These are phyloP conservation scores for Larix kaempferi DNA, from an alignment of 75 land plant genomes.

Conservation along the genomic window DNA sequence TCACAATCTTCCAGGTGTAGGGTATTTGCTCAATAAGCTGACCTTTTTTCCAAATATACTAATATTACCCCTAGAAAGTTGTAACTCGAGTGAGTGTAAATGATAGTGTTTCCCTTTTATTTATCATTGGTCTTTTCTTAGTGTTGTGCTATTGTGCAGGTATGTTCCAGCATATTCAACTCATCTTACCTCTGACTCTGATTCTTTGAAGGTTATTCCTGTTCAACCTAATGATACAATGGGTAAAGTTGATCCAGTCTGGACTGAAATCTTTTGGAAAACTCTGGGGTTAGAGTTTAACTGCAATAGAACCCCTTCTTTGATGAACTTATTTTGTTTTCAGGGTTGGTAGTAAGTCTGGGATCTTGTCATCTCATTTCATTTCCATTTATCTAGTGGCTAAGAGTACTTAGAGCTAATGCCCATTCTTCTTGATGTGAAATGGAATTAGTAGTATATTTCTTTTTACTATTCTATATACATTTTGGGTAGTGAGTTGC, in stretches of 20 bases:
- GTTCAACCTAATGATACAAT: constrained; percentile 47
- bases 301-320: constrained; percentile 45
- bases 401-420: too few species aligned
- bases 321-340: constrained; percentile 52
- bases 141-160: constrained; percentile 29
- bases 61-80: not conserved
- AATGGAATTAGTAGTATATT: too few species aligned
- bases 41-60: not conserved
- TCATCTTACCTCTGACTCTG: constrained; percentile 56
- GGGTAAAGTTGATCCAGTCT: constrained; percentile 82
- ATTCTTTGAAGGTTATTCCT: constrained; percentile 64
- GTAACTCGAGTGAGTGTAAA: not conserved
- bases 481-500: too few species aligned
- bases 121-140: not conserved
- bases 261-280: constrained; percentile 96
- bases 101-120: not conserved
- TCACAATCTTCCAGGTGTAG: not conserved
- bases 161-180: constrained; percentile 97
- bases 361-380: too few species aligned
- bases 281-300: constrained; percentile 67
- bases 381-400: too few species aligned
- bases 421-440: too few species aligned
- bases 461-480: too few species aligned
- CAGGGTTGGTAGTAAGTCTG: constrained; percentile 54
- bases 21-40: not conserved